A percentile compares a stretch with the other conserved stretches of the same genome.
Evolutionary conservation across 116 monocot species (phyloP).

Genomic region (Thalassia testudinum): DNA sequence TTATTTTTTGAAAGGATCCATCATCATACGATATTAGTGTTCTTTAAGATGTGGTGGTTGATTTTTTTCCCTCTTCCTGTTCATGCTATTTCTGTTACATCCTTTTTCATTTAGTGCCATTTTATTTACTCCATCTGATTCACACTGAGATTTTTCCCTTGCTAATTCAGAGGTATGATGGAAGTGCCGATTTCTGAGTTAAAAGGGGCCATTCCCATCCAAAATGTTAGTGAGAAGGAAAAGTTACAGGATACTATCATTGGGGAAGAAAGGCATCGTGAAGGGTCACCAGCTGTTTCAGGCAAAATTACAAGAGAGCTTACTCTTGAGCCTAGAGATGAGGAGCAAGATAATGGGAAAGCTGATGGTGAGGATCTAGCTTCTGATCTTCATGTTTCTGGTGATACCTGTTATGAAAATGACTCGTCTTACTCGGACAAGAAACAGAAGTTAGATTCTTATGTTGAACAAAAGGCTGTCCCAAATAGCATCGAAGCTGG

Average conservation of each 20-base stretch:
- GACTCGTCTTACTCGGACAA: conserved; percentile 21
- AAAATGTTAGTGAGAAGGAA: conserved; percentile 19
- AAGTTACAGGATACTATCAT: conserved; percentile 9
- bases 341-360: too few species aligned
- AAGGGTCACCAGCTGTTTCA: conserved; percentile 16
- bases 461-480: conserved; percentile 21
- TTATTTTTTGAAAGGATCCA: too few species aligned
- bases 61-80: too few species aligned
- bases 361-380: conserved; percentile 39
- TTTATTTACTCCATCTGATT: too few species aligned
- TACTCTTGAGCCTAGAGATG: conserved; percentile 24
- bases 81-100: too few species aligned
- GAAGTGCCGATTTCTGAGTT: too few species aligned
- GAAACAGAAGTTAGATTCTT: conserved; percentile 27
- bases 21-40: too few species aligned
- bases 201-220: too few species aligned
- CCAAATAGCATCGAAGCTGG: conserved; percentile 22
- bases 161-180: too few species aligned
- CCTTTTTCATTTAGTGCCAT: too few species aligned
- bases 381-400: conserved; percentile 24
- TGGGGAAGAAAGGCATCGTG: conserved; percentile 12
- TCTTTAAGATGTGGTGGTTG: too few species aligned
- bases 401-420: conserved; percentile 26
- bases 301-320: conserved; percentile 23
- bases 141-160: too few species aligned